Conservation (phyloP, 768 basidiomycete genomes). For the Suillus spraguei region DNA sequence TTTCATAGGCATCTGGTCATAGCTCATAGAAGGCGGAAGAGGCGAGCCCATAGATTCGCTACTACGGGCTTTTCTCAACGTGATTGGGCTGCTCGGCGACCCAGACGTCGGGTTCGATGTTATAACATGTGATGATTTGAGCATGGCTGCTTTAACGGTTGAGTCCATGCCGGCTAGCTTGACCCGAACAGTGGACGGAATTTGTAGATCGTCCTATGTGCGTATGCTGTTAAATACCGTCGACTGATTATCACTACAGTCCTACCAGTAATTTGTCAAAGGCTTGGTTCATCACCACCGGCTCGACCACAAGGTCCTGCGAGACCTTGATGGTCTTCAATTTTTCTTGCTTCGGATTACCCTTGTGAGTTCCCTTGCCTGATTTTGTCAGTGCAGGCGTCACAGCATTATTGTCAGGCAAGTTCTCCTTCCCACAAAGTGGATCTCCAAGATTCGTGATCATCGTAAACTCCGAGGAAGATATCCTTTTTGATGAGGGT, state of each 20-base stretch:
- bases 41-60: slow-evolving; percentile 70
- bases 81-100: slow-evolving; percentile 51
- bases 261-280: slow-evolving; percentile 84
- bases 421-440: slow-evolving; percentile 69
- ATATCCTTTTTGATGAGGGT: slow-evolving; percentile 59
- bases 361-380: slow-evolving; percentile 23
- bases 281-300: slow-evolving; percentile 57
- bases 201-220: slow-evolving; percentile 83
- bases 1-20: slow-evolving; percentile 34
- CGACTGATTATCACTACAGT: slow-evolving; percentile 10
- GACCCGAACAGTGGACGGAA: slow-evolving; percentile 73
- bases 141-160: slow-evolving; percentile 88
- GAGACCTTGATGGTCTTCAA: slow-evolving; percentile 46
- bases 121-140: slow-evolving; percentile 80
- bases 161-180: slow-evolving; percentile 82
- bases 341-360: slow-evolving; percentile 42
- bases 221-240: slow-evolving; percentile 10
- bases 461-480: slow-evolving; percentile 75
- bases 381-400: slow-evolving; percentile 34
- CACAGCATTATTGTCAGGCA: slow-evolving; percentile 43
- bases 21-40: slow-evolving; percentile 39
- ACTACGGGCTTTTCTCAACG: slow-evolving; percentile 71
- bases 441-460: slow-evolving; percentile 55
- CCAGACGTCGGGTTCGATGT: slow-evolving; percentile 40
- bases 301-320: slow-evolving; percentile 38